Percentiles rank a stretch among this genome's conserved stretches.
Conservation (phyloP, 2,329 filamentous ascomycete species). For the Fusarium sp. region DNA sequence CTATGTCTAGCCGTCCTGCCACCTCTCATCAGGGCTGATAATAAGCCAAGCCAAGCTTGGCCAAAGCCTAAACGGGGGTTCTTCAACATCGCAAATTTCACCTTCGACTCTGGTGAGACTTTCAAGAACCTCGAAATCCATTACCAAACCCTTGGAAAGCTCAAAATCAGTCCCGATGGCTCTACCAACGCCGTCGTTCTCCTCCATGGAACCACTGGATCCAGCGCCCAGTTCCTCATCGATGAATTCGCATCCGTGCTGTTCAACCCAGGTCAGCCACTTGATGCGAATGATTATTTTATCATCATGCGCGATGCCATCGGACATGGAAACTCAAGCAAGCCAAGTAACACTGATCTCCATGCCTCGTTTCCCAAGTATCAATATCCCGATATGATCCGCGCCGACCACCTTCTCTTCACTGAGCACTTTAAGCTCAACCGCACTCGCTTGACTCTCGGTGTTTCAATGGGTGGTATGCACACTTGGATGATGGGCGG, state of each 20-base stretch:
- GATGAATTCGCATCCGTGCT: constrained; percentile 15
- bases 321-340: constrained; percentile 29
- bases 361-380: constrained; percentile 16
- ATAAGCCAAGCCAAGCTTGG: background rate
- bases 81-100: constrained; percentile 5
- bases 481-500: constrained; percentile 25
- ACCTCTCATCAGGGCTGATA: rapidly evolving
- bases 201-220: background rate
- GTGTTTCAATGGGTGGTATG: constrained; percentile 29
- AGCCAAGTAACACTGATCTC: constrained; percentile 12
- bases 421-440: constrained; percentile 21
- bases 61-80: background rate
- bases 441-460: background rate
- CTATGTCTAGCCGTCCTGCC: background rate
- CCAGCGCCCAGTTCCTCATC: background rate
- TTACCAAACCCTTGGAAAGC: constrained; percentile 24
- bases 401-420: background rate
- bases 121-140: constrained; percentile 8
- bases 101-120: constrained; percentile 8
- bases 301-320: constrained; percentile 27
- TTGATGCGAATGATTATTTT: constrained; percentile 13
- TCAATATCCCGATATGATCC: constrained; percentile 19
- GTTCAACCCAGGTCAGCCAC: constrained; percentile 16
- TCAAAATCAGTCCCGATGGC: constrained; percentile 14
- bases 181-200: constrained; percentile 25